Evolutionary conservation across 208 protist genomes (phyloP), one percentile per base, ranked within the genome.

Genomic region (Polymyxa betae): DNA sequence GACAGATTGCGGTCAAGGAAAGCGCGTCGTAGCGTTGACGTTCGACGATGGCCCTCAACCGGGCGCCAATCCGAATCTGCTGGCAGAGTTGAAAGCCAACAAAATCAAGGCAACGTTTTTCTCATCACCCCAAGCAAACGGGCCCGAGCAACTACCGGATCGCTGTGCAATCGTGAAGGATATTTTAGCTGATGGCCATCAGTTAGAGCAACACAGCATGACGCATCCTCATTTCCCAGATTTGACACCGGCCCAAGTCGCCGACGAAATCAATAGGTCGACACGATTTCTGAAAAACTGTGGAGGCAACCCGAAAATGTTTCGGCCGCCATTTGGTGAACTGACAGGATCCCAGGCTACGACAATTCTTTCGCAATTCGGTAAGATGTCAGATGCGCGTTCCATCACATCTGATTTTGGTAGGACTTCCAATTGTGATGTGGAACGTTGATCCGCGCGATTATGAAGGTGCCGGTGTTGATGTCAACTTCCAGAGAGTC

Each of bases 31-130:
- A 20, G 72, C 72, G 35, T 43, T 82, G n/a, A 82, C 72, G n/a
- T 82, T 82, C n/a, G 72, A 82, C 40, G 72, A 82, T 43, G 72
- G 72, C 16, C 72, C 72, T 20, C 35, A 82, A 82, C 72, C 72
- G 72, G n/a, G 12, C n/a, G 40, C n/a, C 35, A 35, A 12, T 35
- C 16, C 16, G 5, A 35, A 5, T 20, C 12, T 82, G n/a, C 72
- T 82, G 35, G 72, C 5, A 20, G 72, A 82, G 35, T n/a, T 82
- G 72, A 5, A 35, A 5, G 35, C 35, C 35, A 35, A 45, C 35
- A 43, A 43, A 12, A 82, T 82, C 72, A 35, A 40, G 72, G 72
- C 72, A 5, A 82, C 72, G 72, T 82, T 40, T 43, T 82, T 82
- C n/a, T 38, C 10, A 5, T 82, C 72, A n/a, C 72, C 72, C 16